These are phyloP conservation scores for Stephania cephalantha DNA, from an alignment of 164 flowering plant species.

Conservation along the genomic window DNA sequence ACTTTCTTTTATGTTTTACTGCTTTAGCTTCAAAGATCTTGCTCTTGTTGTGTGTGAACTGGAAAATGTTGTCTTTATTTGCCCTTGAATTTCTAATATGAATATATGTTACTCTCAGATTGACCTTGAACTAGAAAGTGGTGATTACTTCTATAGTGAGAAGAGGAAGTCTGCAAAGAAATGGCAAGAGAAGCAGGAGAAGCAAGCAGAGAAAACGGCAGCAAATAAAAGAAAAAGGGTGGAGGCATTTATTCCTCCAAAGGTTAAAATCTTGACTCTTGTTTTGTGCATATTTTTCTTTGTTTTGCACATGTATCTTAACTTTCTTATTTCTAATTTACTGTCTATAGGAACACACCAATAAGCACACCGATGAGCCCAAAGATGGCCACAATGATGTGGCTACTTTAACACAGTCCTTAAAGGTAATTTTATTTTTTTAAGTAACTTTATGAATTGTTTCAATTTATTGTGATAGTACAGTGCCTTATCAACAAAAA, in stretches of 20 bases:
- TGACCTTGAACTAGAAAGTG: slow-evolving; percentile 77
- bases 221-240: slow-evolving; percentile 81
- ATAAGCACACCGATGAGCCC: slow-evolving; percentile 21
- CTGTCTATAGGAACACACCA: slow-evolving; percentile 42
- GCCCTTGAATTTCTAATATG: neutral
- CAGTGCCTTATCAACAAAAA: neutral
- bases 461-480: neutral
- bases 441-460: neutral
- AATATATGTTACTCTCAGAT: slow-evolving; percentile 31
- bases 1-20: too few relatives aligned
- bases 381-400: slow-evolving; percentile 39
- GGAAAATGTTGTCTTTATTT: neutral
- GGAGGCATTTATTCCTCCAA: slow-evolving; percentile 74
- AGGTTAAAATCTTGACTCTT: slow-evolving; percentile 32
- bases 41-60: neutral
- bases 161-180: slow-evolving; percentile 64
- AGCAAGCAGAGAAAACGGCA: slow-evolving; percentile 78
- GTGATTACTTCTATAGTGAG: slow-evolving; percentile 82
- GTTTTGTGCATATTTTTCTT: neutral
- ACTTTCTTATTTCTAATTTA: neutral
- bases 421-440: slow-evolving; percentile 52
- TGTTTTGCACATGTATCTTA: neutral
- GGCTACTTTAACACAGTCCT: slow-evolving; percentile 43
- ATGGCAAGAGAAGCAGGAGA: slow-evolving; percentile 83
- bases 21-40: too few relatives aligned